Percentiles rank a stretch among this genome's conserved stretches.
These are phyloP conservation scores for Metarhizium rileyi DNA, from an alignment of 2,329 filamentous ascomycete species.

Conservation along the genomic window DNA sequence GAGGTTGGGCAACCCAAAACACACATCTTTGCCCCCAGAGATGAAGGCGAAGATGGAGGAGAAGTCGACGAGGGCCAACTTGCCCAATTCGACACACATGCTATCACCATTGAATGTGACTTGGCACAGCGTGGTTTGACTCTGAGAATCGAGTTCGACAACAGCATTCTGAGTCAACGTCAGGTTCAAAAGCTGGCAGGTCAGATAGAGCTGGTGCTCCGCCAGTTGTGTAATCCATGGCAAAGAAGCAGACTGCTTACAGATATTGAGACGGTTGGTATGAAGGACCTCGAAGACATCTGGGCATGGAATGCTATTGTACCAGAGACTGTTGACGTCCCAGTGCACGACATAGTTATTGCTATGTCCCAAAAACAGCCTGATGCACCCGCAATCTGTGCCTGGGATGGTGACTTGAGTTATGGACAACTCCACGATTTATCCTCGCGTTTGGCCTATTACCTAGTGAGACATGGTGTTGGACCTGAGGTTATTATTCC, in stretches of 20 bases:
- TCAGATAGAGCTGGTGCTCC: slow-evolving; percentile 3
- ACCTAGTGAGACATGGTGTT: slow-evolving; percentile 4
- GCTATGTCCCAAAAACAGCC: not conserved
- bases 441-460: slow-evolving; percentile 6
- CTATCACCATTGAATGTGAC: slow-evolving; percentile 3
- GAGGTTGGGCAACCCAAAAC: not conserved
- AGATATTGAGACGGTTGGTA: not conserved
- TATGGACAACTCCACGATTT: slow-evolving; percentile 20
- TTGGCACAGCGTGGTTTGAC: not conserved
- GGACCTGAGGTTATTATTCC: slow-evolving; percentile 2
- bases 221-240: not conserved
- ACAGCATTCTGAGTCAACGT: not conserved
- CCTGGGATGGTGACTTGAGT: slow-evolving; percentile 31
- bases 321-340: slow-evolving; percentile 2
- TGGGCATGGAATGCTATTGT: slow-evolving; percentile 6
- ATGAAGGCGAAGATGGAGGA: not conserved
- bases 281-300: slow-evolving; percentile 6
- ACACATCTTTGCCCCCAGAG: not conserved
- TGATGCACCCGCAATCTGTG: slow-evolving; percentile 6
- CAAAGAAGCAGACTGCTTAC: not conserved
- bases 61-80: not conserved
- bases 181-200: not conserved
- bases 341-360: slow-evolving; percentile 7
- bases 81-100: slow-evolving; percentile 1
- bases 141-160: slow-evolving; percentile 1